These are phyloP conservation scores for Elongisporangium undulatum DNA, from an alignment of 352 stramenopile species.

Conservation along the genomic window DNA sequence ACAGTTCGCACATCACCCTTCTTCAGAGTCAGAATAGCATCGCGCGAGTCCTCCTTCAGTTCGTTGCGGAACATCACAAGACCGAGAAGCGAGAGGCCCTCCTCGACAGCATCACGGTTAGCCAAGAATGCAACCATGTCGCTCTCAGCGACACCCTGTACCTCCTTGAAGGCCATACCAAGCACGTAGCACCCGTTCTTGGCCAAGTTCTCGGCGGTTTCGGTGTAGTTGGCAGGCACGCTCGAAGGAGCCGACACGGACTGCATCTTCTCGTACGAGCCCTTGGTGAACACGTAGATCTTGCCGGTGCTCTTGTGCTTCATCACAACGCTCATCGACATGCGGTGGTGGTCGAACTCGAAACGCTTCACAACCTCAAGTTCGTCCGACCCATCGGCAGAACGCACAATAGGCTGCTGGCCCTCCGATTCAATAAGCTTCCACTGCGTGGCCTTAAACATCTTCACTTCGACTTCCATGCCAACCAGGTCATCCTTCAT, in stretches of 20 bases:
- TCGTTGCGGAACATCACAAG: slow-evolving; percentile 90
- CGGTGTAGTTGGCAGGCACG: slow-evolving; percentile 72
- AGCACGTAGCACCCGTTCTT: slow-evolving; percentile 89
- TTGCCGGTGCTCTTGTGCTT: slow-evolving; percentile 46
- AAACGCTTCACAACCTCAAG: slow-evolving; percentile 87
- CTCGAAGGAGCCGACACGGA: slow-evolving; percentile 38
- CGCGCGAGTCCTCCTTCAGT: slow-evolving; percentile 79
- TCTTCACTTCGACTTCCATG: slow-evolving; percentile 87
- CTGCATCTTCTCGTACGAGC: slow-evolving; percentile 85
- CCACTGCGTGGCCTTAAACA: slow-evolving; percentile 78
- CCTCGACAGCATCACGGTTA: slow-evolving; percentile 74
- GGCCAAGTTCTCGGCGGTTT: slow-evolving; percentile 46
- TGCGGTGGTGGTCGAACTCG: slow-evolving; percentile 90
- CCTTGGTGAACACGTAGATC: slow-evolving; percentile 85
- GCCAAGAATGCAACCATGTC: slow-evolving; percentile 38
- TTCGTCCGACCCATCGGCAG: slow-evolving; percentile 26
- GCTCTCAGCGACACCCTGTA: slow-evolving; percentile 24
- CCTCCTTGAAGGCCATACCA: slow-evolving; percentile 66
- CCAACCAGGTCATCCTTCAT: slow-evolving; percentile 74
- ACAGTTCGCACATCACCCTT: slow-evolving; percentile 66
- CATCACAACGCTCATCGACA: slow-evolving; percentile 90
- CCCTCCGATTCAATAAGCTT: slow-evolving; percentile 51
- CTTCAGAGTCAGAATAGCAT: slow-evolving; percentile 76
- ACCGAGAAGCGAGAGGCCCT: slow-evolving; percentile 64
- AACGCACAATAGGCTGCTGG: slow-evolving; percentile 36